Conservation (phyloP, 2,329 filamentous ascomycete genomes). For the Ophiostoma pallidulum region DNA sequence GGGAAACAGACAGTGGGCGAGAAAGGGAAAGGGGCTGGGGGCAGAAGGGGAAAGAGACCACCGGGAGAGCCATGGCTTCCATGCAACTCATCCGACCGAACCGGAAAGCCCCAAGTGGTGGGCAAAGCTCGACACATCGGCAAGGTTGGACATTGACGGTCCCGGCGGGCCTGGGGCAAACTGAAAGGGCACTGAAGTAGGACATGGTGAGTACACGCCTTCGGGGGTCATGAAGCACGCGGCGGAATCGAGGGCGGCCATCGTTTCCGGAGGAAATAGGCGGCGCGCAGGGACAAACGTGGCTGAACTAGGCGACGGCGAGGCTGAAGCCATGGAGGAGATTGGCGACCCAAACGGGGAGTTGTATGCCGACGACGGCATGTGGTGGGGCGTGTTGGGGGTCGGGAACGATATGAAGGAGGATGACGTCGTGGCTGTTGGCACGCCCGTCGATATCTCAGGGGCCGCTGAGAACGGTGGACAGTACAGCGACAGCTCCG, state of each 20-base stretch:
- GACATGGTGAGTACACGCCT: neutral
- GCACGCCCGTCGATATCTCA: neutral
- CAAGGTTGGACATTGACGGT: neutral
- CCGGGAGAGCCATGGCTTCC: too few species aligned
- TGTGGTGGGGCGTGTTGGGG: slow-evolving; percentile 9
- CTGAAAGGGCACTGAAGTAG: neutral
- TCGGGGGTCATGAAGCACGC: neutral
- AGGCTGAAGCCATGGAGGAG: neutral
- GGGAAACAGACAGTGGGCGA: neutral
- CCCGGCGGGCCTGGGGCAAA: neutral
- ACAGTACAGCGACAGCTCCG: slow-evolving; percentile 9
- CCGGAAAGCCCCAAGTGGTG: slow-evolving; percentile 1
- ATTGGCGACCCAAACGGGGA: slow-evolving; percentile 10
- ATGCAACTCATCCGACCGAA: neutral
- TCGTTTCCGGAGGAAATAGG: neutral
- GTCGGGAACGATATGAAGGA: slow-evolving; percentile 12
- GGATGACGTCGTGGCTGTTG: slow-evolving; percentile 8
- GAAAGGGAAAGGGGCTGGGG: neutral
- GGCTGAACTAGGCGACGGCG: slow-evolving; percentile 7
- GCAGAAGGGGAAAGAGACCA: neutral
- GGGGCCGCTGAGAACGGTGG: slow-evolving; percentile 5
- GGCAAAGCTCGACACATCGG: slow-evolving; percentile 3
- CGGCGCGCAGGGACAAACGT: slow-evolving; percentile 4
- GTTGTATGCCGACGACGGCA: slow-evolving; percentile 1
- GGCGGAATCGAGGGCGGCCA: neutral